Base-by-base conservation (phyloP, 176 grass and related monocot species). In the Aegilops bicornis region DNA sequence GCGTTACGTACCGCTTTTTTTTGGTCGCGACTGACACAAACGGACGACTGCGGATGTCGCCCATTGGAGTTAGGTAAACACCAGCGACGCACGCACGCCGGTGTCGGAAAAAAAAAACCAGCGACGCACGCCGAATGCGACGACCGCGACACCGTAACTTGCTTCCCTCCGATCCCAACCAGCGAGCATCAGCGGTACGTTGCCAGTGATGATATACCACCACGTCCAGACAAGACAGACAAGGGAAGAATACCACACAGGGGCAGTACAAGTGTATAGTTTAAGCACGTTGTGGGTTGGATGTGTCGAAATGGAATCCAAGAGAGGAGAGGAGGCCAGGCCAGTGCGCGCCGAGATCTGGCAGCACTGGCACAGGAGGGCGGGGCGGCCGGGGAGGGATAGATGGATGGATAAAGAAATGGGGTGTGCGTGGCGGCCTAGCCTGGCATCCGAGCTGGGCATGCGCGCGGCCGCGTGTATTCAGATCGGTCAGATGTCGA, bases 361-460 rank as follows among this genome's bases (percentile, higher is more conserved):
- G 45, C 80, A 45, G 27, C 8, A 5, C 40, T 8, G 20, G 29
- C 7, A 17, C 13, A 12, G 27, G 27, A 27, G 27, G 27, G 27
- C 27, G 27, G 27, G 14, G 42, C 8, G 42, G 42, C 42, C 42
- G 58, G 19, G 25, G 30, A 31, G 3, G 9, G 17, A 27, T 42
- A 11, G 10, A 43, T 43, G 10, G 42, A 43, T 19, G 1, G 32
- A 73, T 83, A 83, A 68, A 83, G 56, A 83, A 83, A 40, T 19
- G 64, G 15, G n/a, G 0, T 59, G 66, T 20, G 54, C 25, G 50
- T 25, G 23, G 77, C 23, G 58, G 7, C 54, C 1, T 62, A 40
- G 77, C 52, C 82, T 74, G 82, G 67, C 82, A 83, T 72, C 69
- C 2, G 82, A 83, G 82, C 81, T 83, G 81, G 65, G 31, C 65